Conservation (phyloP, 495 filamentous ascomycete genomes). For the Immersiella caudata region DNA sequence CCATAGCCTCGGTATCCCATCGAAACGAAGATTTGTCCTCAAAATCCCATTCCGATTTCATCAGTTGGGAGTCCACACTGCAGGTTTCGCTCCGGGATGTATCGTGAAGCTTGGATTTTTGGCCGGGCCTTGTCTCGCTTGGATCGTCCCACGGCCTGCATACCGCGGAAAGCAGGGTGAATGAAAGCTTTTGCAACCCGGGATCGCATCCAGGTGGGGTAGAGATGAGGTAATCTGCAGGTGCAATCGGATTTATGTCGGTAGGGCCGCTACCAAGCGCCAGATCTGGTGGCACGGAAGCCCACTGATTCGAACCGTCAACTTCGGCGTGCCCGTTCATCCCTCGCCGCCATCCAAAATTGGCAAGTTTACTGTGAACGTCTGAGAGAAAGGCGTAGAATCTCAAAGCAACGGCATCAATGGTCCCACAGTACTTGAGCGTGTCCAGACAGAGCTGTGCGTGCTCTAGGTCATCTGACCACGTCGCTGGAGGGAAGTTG, state of each 20-base stretch:
- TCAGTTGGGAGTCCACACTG: background rate
- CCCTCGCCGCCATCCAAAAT: background rate
- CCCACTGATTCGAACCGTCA: slow-evolving; percentile 27
- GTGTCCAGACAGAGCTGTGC: slow-evolving; percentile 32
- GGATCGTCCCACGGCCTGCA: slow-evolving; percentile 29
- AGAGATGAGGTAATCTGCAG: slow-evolving; percentile 25
- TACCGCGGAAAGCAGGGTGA: slow-evolving; percentile 27
- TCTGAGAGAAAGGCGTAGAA: slow-evolving; percentile 29
- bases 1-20: slow-evolving; percentile 26
- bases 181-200: slow-evolving; percentile 12
- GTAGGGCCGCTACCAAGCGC: background rate
- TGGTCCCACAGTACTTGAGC: slow-evolving; percentile 29
- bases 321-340: background rate
- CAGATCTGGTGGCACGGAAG: slow-evolving; percentile 25
- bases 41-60: background rate
- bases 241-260: background rate
- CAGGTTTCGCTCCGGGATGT: background rate
- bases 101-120: background rate
- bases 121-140: background rate
- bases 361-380: slow-evolving; percentile 23
- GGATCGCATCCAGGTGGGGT: slow-evolving; percentile 20
- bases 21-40: slow-evolving; percentile 13
- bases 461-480: slow-evolving; percentile 31
- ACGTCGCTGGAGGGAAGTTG: slow-evolving; percentile 23
- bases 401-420: slow-evolving; percentile 30